Conservation (phyloP, 192 early-diverging fungal genomes). For the Geosiphon pyriformis region DNA sequence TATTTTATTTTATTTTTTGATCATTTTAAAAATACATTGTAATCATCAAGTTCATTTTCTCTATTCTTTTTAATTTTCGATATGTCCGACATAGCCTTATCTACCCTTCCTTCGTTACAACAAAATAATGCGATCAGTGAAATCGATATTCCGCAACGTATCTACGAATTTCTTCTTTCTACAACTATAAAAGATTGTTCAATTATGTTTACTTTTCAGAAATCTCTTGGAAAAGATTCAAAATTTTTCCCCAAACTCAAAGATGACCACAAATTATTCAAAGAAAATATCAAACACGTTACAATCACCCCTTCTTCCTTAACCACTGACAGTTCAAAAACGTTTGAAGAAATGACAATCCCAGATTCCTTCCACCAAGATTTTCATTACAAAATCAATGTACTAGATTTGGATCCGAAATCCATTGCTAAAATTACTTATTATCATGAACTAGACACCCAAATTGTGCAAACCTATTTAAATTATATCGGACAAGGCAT, state of each 20-base stretch:
- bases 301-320: not conserved
- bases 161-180: constrained; percentile 64
- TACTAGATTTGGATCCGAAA: constrained; percentile 74
- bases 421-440: constrained; percentile 6
- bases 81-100: too few species aligned
- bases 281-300: not conserved
- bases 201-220: constrained; percentile 52
- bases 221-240: constrained; percentile 9
- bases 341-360: too few species aligned
- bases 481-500: not conserved
- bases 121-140: constrained; percentile 22
- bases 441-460: constrained; percentile 14
- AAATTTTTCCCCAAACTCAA: too few species aligned
- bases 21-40: too few species aligned
- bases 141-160: constrained; percentile 40
- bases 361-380: not conserved
- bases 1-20: too few species aligned
- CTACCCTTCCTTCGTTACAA: too few species aligned
- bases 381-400: constrained; percentile 43
- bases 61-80: too few species aligned
- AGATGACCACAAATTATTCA: not conserved
- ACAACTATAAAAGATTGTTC: constrained; percentile 77
- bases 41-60: not conserved
- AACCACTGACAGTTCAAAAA: not conserved
- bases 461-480: constrained; percentile 17